Evolutionary conservation across 192 early-diverging fungal genomes (phyloP).

Genomic region (Blastocladiella britannica): DNA sequence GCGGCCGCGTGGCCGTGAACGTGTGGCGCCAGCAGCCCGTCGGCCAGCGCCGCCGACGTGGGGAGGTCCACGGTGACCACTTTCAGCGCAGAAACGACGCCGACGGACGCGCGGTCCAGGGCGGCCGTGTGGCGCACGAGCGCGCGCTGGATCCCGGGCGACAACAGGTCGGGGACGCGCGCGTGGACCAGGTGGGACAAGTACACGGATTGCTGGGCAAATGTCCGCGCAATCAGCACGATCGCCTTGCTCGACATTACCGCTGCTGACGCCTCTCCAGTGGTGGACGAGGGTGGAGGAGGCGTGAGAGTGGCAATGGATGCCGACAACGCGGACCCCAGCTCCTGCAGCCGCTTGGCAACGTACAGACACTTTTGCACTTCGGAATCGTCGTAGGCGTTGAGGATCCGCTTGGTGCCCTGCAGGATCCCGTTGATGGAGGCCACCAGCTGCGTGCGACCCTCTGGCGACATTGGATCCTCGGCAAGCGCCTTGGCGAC

Average conservation of each 20-base stretch:
- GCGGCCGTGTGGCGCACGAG: neutral
- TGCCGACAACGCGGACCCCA: neutral
- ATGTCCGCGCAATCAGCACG: neutral
- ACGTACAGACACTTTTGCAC: conserved; percentile 16
- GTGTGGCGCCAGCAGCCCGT: too few relatives aligned
- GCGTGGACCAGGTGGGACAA: neutral
- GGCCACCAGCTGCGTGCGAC: conserved; percentile 18
- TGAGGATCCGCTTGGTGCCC: conserved; percentile 20
- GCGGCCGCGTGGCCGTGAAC: too few relatives aligned
- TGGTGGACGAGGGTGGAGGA: too few relatives aligned
- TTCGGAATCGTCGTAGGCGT: conserved; percentile 23
- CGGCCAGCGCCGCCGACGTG: too few relatives aligned
- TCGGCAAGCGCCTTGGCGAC: conserved; percentile 10
- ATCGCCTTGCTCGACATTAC: too few relatives aligned
- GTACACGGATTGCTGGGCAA: neutral
- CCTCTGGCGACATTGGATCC: conserved; percentile 18
- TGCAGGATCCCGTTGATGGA: conserved; percentile 27
- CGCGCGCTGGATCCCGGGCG: neutral
- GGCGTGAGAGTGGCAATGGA: neutral
- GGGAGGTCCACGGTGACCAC: too few relatives aligned
- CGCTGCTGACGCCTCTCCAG: too few relatives aligned
- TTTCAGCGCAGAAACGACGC: neutral
- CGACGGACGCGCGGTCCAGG: neutral
- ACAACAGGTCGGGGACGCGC: neutral
- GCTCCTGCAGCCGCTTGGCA: neutral